Evolutionary conservation across 345 rosid species (phyloP).

Genomic region (Gynandropsis gynandra): DNA sequence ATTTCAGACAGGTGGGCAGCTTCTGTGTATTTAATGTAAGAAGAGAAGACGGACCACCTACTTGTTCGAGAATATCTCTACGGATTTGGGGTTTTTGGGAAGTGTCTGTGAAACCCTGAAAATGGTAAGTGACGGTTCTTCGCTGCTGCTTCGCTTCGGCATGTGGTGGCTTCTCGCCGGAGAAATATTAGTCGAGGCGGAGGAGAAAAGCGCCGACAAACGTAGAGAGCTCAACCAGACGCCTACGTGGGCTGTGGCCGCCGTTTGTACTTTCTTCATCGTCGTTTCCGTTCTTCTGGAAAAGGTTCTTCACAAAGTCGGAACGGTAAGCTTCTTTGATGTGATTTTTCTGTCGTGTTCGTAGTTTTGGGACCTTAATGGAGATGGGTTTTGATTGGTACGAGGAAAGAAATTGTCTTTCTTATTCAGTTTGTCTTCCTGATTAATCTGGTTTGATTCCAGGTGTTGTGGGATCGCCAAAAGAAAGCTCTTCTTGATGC

Average conservation of each 20-base stretch:
- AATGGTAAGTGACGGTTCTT: constrained; percentile 13
- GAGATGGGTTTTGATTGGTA: background rate
- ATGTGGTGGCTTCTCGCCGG: constrained; percentile 23
- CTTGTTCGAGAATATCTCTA: too few species aligned
- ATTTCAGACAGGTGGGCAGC: too few species aligned
- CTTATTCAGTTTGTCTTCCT: background rate
- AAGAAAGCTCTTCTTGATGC: constrained; percentile 85
- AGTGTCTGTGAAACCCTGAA: too few species aligned
- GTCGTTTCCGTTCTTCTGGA: constrained; percentile 66
- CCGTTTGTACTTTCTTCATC: constrained; percentile 70
- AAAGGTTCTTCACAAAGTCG: constrained; percentile 65
- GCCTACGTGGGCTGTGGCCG: constrained; percentile 96
- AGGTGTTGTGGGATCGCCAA: constrained; percentile 73
- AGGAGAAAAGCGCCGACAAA: constrained; percentile 18
- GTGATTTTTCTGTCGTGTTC: too few species aligned
- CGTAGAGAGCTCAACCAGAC: constrained; percentile 62
- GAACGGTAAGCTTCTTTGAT: constrained; percentile 30
- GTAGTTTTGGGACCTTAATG: background rate
- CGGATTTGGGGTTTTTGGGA: too few species aligned
- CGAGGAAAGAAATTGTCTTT: background rate
- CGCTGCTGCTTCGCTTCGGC: constrained; percentile 15
- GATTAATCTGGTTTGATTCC: constrained; percentile 16
- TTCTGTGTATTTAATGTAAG: too few species aligned
- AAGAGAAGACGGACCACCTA: too few species aligned
- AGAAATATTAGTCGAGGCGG: constrained; percentile 25